Base-by-base conservation (phyloP, 441 rosid species). In the Populus trichocarpa region DNA sequence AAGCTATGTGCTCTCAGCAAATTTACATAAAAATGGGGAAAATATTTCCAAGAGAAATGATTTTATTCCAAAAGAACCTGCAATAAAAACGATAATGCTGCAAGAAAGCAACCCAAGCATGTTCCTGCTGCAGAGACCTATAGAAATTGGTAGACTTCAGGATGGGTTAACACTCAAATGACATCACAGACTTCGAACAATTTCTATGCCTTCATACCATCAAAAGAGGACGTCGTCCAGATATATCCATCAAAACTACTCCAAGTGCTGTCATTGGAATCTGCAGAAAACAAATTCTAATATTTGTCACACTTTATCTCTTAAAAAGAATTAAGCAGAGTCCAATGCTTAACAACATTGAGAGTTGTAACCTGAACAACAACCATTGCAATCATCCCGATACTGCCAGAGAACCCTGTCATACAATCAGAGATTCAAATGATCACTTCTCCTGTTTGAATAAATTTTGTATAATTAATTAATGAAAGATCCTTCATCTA, bases 71-170 rank as follows among this genome's bases (percentile, higher is more conserved):
- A 35, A 70, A 79, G 57, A 63, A 82, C 95, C 97, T 91, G 90
- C 59, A 85, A 78, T 46, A 83, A 76, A 78, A 89, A 92, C 46
- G 96, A 87, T 30, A 89, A 69, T 26, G 89, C 90, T 0, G 81
- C 78, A n/a, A 94, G 86, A 40, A 89, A 67, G 84, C 98, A 87
- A 65, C 97, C 93, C 68, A 92, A 72, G 68, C 92, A 90, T 70
- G 91, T 91, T 80, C 98, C 96, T 1, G 86, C 91, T 18, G 96
- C 93, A 67, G 98, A 94, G 33, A 91, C 83, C 97, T 92, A 89
- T 8, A 67, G 69, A 77, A 12, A 70, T 61, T 3, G 53, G 40
- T 67, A 71, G 28, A 61, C 57, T 69, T 75, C 74, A 71, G 65
- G 14, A 76, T 46, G 0, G 10, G 14, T 7, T 67, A 6, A 2